phyloP scores from a whole-genome alignment of 2,329 filamentous ascomycete genomes.

The Fonsecaea erecta region DNA sequence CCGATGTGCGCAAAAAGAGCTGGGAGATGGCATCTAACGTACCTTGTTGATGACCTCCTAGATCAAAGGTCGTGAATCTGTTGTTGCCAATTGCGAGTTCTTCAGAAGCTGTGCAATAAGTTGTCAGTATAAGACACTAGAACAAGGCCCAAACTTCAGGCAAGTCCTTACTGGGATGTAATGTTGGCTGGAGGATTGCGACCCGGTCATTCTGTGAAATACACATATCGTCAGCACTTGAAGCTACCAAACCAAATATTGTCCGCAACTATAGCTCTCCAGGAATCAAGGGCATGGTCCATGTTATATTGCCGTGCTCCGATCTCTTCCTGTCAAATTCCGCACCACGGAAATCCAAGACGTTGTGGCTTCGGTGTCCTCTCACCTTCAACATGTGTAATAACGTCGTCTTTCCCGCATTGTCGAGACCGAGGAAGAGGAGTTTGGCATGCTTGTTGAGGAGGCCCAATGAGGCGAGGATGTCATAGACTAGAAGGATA shows the following conservation, averaged over 20 bases:
- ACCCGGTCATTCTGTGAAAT: slow-evolving; percentile 79
- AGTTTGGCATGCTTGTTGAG: slow-evolving; percentile 97
- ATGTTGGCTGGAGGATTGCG: slow-evolving; percentile 84
- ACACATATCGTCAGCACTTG: slow-evolving; percentile 6
- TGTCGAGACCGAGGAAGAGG: slow-evolving; percentile 89
- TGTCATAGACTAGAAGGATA: slow-evolving; percentile 72
- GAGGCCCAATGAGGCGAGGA: slow-evolving; percentile 83
- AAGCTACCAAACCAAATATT: not conserved
- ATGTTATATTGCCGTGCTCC: not conserved
- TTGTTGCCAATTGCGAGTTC: slow-evolving; percentile 92
- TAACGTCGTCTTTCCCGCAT: slow-evolving; percentile 91
- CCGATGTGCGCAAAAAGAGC: not conserved
- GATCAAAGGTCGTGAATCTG: slow-evolving; percentile 91
- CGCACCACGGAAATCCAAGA: slow-evolving; percentile 8
- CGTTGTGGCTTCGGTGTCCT: not conserved
- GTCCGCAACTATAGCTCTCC: not conserved
- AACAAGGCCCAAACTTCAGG: slow-evolving; percentile 4
- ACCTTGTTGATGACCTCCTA: slow-evolving; percentile 92
- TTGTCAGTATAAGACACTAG: not conserved
- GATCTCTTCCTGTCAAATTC: not conserved
- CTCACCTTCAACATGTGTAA: slow-evolving; percentile 90
- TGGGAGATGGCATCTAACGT: slow-evolving; percentile 42
- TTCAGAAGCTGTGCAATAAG: slow-evolving; percentile 69
- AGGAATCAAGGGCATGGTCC: not conserved
- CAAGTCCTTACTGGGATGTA: slow-evolving; percentile 77